Evolutionary conservation across 306 rosid genomes (phyloP).

Genomic region (Prunus salicina): DNA sequence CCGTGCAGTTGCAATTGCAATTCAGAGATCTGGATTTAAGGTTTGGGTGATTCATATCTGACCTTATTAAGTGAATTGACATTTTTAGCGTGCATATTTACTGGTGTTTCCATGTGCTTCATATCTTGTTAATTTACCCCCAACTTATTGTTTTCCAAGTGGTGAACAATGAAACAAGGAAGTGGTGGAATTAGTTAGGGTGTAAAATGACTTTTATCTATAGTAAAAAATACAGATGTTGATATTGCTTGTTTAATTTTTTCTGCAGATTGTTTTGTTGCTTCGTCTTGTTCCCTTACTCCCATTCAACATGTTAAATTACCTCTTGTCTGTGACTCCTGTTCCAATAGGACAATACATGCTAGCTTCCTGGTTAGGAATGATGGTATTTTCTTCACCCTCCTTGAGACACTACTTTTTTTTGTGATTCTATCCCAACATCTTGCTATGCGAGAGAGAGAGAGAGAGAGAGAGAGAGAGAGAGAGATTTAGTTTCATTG

Average conservation of each 20-base stretch:
- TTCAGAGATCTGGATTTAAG: slow-evolving; percentile 84
- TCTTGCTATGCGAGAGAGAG: background rate
- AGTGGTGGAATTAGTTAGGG: background rate
- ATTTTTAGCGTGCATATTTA: background rate
- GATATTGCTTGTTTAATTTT: background rate
- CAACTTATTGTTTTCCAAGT: slow-evolving; percentile 1
- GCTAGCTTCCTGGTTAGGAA: slow-evolving; percentile 97
- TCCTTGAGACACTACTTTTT: slow-evolving; percentile 18
- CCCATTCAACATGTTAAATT: slow-evolving; percentile 88
- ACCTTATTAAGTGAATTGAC: background rate
- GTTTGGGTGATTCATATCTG: slow-evolving; percentile 38
- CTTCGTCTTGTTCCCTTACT: slow-evolving; percentile 97
- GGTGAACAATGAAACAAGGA: background rate
- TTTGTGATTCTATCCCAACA: background rate
- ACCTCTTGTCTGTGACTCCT: slow-evolving; percentile 89
- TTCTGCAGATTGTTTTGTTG: slow-evolving; percentile 75
- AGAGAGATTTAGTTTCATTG: slow-evolving; percentile 1
- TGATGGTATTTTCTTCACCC: slow-evolving; percentile 72
- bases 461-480: background rate
- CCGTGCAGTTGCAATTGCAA: slow-evolving; percentile 82
- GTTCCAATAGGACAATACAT: slow-evolving; percentile 77
- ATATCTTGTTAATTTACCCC: background rate
- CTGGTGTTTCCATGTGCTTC: background rate
- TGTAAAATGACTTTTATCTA: background rate
- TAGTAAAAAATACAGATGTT: background rate